Percentiles rank a stretch among this genome's conserved stretches.
These are phyloP conservation scores for Aristolochia contorta DNA, from an alignment of 164 flowering plant genomes.

Conservation along the genomic window DNA sequence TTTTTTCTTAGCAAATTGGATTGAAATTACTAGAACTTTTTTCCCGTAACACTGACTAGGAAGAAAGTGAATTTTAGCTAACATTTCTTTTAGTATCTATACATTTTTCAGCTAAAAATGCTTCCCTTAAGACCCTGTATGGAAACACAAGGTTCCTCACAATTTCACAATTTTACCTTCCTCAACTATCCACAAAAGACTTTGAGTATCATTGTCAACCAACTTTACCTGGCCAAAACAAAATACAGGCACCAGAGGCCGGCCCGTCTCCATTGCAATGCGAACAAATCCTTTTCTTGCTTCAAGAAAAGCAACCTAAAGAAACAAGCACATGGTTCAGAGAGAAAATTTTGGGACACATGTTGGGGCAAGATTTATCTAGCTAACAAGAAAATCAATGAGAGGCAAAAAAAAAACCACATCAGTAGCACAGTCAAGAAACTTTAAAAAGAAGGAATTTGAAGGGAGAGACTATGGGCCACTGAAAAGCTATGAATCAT, in stretches of 20 bases:
- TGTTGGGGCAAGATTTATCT: background rate
- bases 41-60: background rate
- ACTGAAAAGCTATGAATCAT: no score
- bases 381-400: background rate
- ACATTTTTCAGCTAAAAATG: no score
- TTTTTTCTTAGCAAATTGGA: background rate
- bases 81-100: no score
- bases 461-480: no score
- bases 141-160: no score
- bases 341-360: no score
- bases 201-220: background rate
- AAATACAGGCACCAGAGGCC: constrained; percentile 82
- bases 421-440: no score
- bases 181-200: no score
- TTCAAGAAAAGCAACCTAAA: constrained; percentile 65
- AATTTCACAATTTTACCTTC: no score
- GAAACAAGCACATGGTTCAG: background rate
- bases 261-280: constrained; percentile 71
- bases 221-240: constrained; percentile 77
- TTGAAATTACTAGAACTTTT: background rate
- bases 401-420: background rate
- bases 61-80: background rate
- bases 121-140: background rate
- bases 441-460: no score
- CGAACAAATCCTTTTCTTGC: constrained; percentile 86